These are phyloP conservation scores for Rhizopogon rudus DNA, from an alignment of 768 basidiomycete genomes.

Conservation along the genomic window DNA sequence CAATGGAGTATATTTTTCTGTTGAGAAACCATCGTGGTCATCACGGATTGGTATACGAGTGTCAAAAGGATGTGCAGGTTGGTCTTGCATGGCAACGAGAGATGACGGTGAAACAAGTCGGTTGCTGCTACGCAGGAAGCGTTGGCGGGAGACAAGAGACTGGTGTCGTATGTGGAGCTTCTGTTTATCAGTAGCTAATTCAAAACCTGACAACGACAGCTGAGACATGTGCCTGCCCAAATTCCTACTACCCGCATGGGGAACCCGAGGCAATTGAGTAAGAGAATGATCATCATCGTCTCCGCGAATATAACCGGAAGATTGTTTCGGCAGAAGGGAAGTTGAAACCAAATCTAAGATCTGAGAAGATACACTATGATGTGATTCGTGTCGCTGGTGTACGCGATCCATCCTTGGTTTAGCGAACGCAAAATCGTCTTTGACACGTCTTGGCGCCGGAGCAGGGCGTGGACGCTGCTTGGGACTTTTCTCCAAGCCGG, in stretches of 20 bases:
- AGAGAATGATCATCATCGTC: neutral
- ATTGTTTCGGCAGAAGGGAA: neutral
- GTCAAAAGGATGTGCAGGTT: conserved; percentile 8
- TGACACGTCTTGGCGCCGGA: neutral
- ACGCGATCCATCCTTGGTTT: neutral
- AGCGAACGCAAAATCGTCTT: neutral
- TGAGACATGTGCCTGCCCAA: neutral
- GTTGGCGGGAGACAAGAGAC: neutral
- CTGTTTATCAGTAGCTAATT: neutral
- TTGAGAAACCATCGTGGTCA: neutral
- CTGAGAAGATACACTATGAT: neutral
- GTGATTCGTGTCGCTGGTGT: neutral
- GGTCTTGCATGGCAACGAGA: neutral
- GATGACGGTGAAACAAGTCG: neutral
- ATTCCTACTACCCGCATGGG: neutral
- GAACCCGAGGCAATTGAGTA: neutral
- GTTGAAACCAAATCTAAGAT: neutral
- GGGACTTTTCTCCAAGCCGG: too few species aligned
- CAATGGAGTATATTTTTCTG: neutral
- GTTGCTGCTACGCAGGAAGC: neutral
- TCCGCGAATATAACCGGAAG: neutral
- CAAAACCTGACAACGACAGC: neutral
- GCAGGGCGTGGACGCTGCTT: neutral
- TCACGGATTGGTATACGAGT: conserved; percentile 1
- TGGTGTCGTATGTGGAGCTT: neutral